Base-by-base conservation (phyloP, 805 yeast genomes). In the Pichia exigua region DNA sequence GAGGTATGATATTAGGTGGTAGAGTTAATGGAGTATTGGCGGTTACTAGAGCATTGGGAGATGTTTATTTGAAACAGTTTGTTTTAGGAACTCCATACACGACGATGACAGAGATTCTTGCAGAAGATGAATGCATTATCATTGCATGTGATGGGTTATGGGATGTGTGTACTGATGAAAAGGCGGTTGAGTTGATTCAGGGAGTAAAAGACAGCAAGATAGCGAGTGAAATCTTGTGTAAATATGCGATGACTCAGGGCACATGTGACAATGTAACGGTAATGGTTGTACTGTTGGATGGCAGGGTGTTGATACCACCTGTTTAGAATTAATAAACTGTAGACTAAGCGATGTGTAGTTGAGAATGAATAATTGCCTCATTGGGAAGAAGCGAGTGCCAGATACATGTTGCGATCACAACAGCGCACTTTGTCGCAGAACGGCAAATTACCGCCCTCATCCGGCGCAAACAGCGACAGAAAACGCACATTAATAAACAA, bases 71-170 rank as follows among this genome's bases (percentile, higher is more conserved):
- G 81, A 95, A 92, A 65, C 86, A 83, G 48, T 72, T 87, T 52
- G 97, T 92, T 20, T 81, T 89, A 32, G 96, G 97, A 0, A 81
- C 82, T 50, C 99, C 99, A 1, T 92, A 85, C 63, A 92, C 99
- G 0, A 88, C 98, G 0, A 81, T 89, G 45, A 89, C 95, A 1
- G 89, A 83, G 61, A 73, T 94, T 30, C 75, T 75, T 24, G 67
- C 67, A 1, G 73, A 70, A 12, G 97, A 91, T 65, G 85, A 85
- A 59, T 88, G 87, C 62, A 66, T 92, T 61, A 90, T 92, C 47
- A 71, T 92, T 53, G 98, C 97, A 0, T 94, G 98, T 66, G 99
- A 92, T 67, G 99, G 99, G 0, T 71, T 92, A 12, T 92, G 98
- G 98, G 99, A 92, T 66, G 97, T 92, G 5, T 77, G 91, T 48